These are phyloP conservation scores for Carex pumila DNA, from an alignment of 176 grass and related monocot genomes.

Conservation along the genomic window DNA sequence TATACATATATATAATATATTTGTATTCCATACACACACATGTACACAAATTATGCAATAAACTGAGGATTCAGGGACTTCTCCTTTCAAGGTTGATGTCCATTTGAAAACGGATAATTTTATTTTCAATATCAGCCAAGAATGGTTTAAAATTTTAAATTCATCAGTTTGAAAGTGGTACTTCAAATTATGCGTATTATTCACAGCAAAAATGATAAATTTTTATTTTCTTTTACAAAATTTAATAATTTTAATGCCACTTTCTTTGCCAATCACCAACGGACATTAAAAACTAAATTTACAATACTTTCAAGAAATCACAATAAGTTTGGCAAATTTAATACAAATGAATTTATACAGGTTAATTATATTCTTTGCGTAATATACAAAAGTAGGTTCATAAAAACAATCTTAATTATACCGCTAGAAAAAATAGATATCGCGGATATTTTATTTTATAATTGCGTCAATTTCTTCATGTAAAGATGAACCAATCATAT, in stretches of 20 bases:
- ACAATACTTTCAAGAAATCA: background rate
- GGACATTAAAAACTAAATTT: background rate
- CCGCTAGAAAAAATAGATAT: background rate
- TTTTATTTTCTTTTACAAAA: background rate
- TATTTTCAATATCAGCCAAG: no score
- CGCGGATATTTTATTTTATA: background rate
- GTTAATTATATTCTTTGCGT: background rate
- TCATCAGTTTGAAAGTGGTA: no score
- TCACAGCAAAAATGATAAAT: no score
- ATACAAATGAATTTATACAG: background rate
- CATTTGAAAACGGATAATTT: no score
- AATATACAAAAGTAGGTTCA: background rate
- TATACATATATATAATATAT: no score
- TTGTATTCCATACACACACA: no score
- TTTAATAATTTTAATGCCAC: background rate
- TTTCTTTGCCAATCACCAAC: background rate
- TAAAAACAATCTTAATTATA: background rate
- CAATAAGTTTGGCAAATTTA: background rate
- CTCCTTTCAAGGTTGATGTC: background rate
- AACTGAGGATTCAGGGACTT: background rate
- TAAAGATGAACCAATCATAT: no score
- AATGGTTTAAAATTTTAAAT: no score
- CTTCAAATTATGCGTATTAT: no score
- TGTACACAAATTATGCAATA: background rate
- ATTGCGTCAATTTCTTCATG: background rate